Percentiles rank a stretch among this genome's conserved stretches.
Evolutionary conservation across 768 basidiomycete species (phyloP).

Genomic region (Boletellus ananiceps): DNA sequence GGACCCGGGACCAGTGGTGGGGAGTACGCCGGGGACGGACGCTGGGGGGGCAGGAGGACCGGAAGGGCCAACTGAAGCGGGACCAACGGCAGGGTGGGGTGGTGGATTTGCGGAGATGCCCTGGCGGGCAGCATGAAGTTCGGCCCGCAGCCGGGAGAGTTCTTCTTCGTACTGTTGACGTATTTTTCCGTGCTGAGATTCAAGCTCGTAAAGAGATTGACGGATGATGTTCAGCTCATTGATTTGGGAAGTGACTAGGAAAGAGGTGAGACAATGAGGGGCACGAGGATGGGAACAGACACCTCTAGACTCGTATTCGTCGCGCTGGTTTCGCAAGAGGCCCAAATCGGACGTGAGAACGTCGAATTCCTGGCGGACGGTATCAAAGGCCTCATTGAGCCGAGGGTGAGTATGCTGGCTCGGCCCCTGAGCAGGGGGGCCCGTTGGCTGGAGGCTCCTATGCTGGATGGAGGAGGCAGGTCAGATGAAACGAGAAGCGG

Average conservation of each 20-base stretch:
- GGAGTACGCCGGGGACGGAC: slow-evolving; percentile 28
- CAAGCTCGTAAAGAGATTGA: slow-evolving; percentile 87
- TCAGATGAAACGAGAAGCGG: slow-evolving; percentile 14
- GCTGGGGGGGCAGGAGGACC: slow-evolving; percentile 31
- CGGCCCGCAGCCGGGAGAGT: slow-evolving; percentile 62
- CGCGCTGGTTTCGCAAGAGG: slow-evolving; percentile 69
- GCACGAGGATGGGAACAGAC: not conserved
- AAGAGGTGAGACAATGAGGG: slow-evolving; percentile 8
- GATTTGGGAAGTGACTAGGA: slow-evolving; percentile 71
- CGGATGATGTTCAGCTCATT: slow-evolving; percentile 88
- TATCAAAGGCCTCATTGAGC: slow-evolving; percentile 75
- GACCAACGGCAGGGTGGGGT: slow-evolving; percentile 33
- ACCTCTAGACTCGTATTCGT: slow-evolving; percentile 91
- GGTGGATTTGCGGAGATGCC: slow-evolving; percentile 33
- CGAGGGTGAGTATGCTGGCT: slow-evolving; percentile 41
- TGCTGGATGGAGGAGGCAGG: slow-evolving; percentile 33
- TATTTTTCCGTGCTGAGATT: slow-evolving; percentile 81
- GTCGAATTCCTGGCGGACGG: slow-evolving; percentile 83
- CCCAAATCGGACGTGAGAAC: slow-evolving; percentile 60
- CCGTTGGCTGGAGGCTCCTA: slow-evolving; percentile 51
- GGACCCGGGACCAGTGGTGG: slow-evolving; percentile 28
- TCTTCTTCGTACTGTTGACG: slow-evolving; percentile 87
- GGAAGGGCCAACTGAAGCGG: slow-evolving; percentile 32
- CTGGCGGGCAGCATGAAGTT: slow-evolving; percentile 53
- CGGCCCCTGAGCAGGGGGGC: slow-evolving; percentile 40